Conservation (phyloP, 1,139 yeast genomes). For the Diutina rugosa region DNA sequence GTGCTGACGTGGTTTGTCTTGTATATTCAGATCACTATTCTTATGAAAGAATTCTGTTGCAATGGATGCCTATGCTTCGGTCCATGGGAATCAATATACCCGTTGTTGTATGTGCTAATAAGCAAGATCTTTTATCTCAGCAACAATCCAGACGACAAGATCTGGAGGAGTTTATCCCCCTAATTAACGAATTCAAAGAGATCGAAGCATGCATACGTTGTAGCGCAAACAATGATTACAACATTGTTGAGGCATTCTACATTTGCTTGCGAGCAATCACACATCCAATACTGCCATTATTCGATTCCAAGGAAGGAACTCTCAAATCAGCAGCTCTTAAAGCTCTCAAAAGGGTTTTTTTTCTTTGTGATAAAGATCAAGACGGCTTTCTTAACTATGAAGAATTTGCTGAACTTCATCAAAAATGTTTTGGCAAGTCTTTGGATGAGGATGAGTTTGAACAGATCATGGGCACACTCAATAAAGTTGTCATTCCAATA, state of each 20-base stretch:
- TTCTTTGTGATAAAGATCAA: conserved; percentile 78
- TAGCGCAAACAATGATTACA: conserved; percentile 67
- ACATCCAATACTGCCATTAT: conserved; percentile 87
- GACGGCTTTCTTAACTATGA: conserved; percentile 65
- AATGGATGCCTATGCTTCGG: conserved; percentile 90
- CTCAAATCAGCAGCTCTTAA: conserved; percentile 65
- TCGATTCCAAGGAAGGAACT: conserved; percentile 80
- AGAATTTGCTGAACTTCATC: conserved; percentile 60
- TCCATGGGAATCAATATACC: conserved; percentile 90
- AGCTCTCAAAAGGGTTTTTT: conserved; percentile 73
- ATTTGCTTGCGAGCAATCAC: conserved; percentile 86
- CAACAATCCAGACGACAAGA: conserved; percentile 19
- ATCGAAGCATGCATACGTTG: conserved; percentile 85
- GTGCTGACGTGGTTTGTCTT: conserved; percentile 86
- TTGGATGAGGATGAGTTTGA: conserved; percentile 17
- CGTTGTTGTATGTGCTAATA: conserved; percentile 81
- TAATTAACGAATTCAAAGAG: conserved; percentile 83
- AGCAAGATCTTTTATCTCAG: conserved; percentile 36
- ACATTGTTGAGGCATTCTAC: conserved; percentile 84
- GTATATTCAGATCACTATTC: conserved; percentile 91
- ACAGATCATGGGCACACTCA: conserved; percentile 15
- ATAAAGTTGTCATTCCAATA: conserved; percentile 15
- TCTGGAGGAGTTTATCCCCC: conserved; percentile 73
- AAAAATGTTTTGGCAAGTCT: conserved; percentile 48
- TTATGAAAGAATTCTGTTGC: conserved; percentile 77